Evolutionary conservation across 257 asterid species (phyloP), one percentile per base, ranked within the genome.

Genomic region (Parsonsia alboflavescens): DNA sequence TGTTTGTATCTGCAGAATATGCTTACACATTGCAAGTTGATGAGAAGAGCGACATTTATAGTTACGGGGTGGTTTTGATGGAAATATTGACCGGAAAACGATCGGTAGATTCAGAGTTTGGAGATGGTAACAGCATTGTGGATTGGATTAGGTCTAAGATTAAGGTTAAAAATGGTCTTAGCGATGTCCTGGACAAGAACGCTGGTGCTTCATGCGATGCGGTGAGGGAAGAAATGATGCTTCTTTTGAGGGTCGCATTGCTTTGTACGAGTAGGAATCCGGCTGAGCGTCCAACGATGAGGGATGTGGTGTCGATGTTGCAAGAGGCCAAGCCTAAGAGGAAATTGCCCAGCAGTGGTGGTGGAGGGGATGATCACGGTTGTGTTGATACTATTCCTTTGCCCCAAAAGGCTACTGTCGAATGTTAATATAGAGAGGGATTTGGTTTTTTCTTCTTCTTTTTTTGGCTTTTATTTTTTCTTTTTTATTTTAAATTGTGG

Each of bases 1-100:
- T 53, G 17, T 36, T 52, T 50, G 39, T 33, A 3, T 28, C 22
- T 80, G 69, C 86, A 94, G 99, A 94, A 73, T 94, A 94, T 73
- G 99, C 97, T 0, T 92, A 92, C 83, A 90, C 99, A 0, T 79
- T 92, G 49, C 98, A 92, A 79, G 99, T 94, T 0, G 99, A 94
- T 10, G 99, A 90, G 84, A 94, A 92, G 86, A 94, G 99, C 71
- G 99, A 94, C 16, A 92, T 94, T 11, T 94, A 94, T 79, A 94
- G 99, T 78, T 94, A 82, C 1, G 99, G 99, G 0, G 98, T 94
- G 11, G 91, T 94, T 75, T 54, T 94, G 79, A 71, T 94, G 91
- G 99, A 94, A 50, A 80, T 94, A 9, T 70, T 94, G 70, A 85
- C 96, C 0, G 98, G 99, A 6, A 88, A 81, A 82, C 70, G 95